These are phyloP conservation scores for Stachybotrys chartarum DNA, from an alignment of 2,329 filamentous ascomycete species.

Conservation along the genomic window DNA sequence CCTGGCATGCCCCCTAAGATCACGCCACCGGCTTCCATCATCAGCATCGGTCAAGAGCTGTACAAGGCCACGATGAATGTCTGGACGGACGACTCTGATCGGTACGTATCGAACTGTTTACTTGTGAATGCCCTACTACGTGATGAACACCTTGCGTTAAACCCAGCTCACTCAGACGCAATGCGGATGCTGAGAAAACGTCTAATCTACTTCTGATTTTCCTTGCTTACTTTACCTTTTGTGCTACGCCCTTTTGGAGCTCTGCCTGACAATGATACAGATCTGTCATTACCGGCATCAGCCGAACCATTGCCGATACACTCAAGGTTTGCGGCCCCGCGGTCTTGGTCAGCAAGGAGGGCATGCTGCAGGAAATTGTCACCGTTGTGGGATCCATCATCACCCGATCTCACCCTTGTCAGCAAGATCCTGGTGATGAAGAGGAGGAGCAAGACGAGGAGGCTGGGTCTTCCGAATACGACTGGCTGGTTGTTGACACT, in stretches of 20 bases:
- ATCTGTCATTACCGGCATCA: conserved; percentile 87
- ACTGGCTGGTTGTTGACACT: conserved; percentile 95
- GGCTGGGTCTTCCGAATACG: conserved; percentile 82
- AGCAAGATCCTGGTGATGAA: conserved; percentile 79
- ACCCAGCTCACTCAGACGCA: conserved; percentile 99
- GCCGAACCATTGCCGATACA: conserved; percentile 84
- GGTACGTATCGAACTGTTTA: conserved; percentile 56
- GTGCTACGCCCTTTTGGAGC: conserved; percentile 9
- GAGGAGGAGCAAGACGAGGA: conserved; percentile 69
- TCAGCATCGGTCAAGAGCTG: conserved; percentile 80
- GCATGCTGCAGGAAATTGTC: conserved; percentile 66
- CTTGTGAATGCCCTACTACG: conserved; percentile 21
- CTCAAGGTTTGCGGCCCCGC: conserved; percentile 87
- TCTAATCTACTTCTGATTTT: conserved; percentile 32
- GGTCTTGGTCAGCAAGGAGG: conserved; percentile 64
- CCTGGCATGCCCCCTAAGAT: conserved; percentile 78
- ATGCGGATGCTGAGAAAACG: conserved; percentile 85
- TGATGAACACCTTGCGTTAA: conserved; percentile 91
- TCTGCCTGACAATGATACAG: conserved; percentile 47
- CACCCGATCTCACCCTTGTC: conserved; percentile 85
- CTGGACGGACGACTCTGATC: conserved; percentile 86
- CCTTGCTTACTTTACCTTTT: conserved; percentile 12
- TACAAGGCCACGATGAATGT: conserved; percentile 76
- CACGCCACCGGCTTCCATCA: conserved; percentile 69
- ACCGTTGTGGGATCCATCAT: conserved; percentile 72